Evolutionary conservation across 352 stramenopile species (phyloP).

Genomic region (Saprolegnia parasitica): DNA sequence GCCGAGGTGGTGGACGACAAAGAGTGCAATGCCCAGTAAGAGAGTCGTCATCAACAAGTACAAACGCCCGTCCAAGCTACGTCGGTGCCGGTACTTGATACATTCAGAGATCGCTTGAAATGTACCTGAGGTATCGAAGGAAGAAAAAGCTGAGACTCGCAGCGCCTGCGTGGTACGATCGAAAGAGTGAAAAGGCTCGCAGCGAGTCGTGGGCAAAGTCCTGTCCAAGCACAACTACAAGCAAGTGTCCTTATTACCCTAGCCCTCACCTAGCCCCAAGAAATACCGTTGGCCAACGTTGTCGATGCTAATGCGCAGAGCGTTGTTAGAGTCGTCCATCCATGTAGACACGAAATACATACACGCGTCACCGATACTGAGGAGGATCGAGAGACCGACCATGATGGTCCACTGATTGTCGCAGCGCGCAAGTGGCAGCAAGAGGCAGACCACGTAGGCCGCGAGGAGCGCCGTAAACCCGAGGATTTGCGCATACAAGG

Average conservation of each 20-base stretch:
- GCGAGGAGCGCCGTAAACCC: neutral
- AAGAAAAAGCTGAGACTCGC: conserved; percentile 9
- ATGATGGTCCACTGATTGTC: conserved; percentile 25
- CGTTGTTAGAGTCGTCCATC: neutral
- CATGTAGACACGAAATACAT: neutral
- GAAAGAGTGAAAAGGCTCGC: conserved; percentile 25
- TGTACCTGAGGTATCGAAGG: conserved; percentile 14
- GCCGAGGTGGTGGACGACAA: neutral
- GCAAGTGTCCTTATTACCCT: neutral
- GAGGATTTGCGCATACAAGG: neutral
- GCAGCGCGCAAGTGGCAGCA: neutral
- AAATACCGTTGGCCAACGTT: conserved; percentile 13
- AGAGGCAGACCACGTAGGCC: neutral
- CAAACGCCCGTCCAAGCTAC: conserved; percentile 20
- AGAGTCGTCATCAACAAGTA: neutral
- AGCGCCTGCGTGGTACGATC: conserved; percentile 20
- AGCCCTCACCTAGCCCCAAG: neutral
- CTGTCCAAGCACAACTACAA: conserved; percentile 23
- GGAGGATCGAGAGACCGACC: conserved; percentile 2
- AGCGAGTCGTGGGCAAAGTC: conserved; percentile 13
- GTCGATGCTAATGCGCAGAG: neutral
- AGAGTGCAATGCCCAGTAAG: conserved; percentile 6
- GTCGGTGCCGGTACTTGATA: neutral
- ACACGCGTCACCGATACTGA: conserved; percentile 27
- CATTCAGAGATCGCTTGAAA: neutral